Base-by-base conservation (phyloP, 148 eudicot species). In the Cornus controversa region DNA sequence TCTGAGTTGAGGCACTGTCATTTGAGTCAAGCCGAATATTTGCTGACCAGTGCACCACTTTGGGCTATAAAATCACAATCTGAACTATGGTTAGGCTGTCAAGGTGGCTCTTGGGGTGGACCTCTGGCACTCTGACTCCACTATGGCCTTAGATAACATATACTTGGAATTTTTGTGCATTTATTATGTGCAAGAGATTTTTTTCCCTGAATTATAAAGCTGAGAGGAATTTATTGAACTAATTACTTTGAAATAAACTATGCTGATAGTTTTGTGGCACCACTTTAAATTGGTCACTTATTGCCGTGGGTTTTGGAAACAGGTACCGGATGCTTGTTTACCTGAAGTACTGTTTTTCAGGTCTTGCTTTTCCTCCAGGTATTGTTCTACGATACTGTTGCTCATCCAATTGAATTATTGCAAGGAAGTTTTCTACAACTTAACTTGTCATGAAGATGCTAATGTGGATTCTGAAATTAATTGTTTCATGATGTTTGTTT, bases 321-420 rank as follows among this genome's bases (percentile, higher is more conserved):
- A 95, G 98, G 91, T 95, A 93, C 58, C 89, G 94, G 82, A 87
- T 91, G 87, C 97, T 95, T 73, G 93, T 95, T 68, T 95, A 95
- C 86, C 88, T 95, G 81, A 95, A 95, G 90, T 93, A 95, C 83
- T 95, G 98, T 86, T 95, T 95, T 71, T 84, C 84, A 20, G 98
- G 98, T 71, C 90, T 91, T 84, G 91, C 96, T 70, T 95, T 95
- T 76, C 98, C 98, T 31, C 98, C 98, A 85, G 98, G 98, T 93
- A 84, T 82, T 76, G 29, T 47, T 54, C 75, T 63, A 42, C 29
- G 72, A 34, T 53, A 53, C 42, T n/a, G 31, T 64, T 75, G 6
- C 36, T 58, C 31, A 5, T 18, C 24, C 26, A 26, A 14, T 23
- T 40, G 70, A 42, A 27, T 13, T 60, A 29, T 80, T 75, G 8